A percentile compares a stretch with the other conserved stretches of the same genome.
Evolutionary conservation across 2,329 filamentous ascomycete genomes (phyloP).

Genomic region (Pseudodiploospora longispora): DNA sequence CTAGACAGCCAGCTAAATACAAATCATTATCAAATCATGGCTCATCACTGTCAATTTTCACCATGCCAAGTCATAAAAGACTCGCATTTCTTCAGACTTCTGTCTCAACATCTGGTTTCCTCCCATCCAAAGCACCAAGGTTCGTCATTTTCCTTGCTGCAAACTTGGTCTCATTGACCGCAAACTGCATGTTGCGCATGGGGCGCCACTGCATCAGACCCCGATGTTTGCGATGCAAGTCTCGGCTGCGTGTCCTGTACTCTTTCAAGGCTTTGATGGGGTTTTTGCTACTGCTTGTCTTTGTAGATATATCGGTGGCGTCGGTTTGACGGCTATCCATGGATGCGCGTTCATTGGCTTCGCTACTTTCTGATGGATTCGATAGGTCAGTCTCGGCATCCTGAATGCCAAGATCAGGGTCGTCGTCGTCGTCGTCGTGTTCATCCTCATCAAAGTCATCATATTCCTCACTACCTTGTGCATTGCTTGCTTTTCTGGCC

Average conservation of each 20-base stretch:
- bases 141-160: slow-evolving; percentile 68
- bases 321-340: slow-evolving; percentile 31
- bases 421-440: slow-evolving; percentile 24
- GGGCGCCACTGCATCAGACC: slow-evolving; percentile 95
- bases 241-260: slow-evolving; percentile 59
- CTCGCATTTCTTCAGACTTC: slow-evolving; percentile 39
- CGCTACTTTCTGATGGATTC: slow-evolving; percentile 18
- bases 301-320: slow-evolving; percentile 19
- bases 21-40: no score
- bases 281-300: slow-evolving; percentile 35
- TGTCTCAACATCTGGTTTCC: slow-evolving; percentile 84
- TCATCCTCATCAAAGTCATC: slow-evolving; percentile 31
- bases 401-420: slow-evolving; percentile 50
- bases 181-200: slow-evolving; percentile 76
- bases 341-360: slow-evolving; percentile 23
- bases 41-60: no score
- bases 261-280: slow-evolving; percentile 52
- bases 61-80: neutral
- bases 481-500: slow-evolving; percentile 22
- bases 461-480: slow-evolving; percentile 28
- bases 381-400: slow-evolving; percentile 38
- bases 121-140: slow-evolving; percentile 67
- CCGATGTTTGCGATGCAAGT: slow-evolving; percentile 76
- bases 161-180: slow-evolving; percentile 78
- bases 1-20: no score